Evolutionary conservation across 2,329 filamentous ascomycete genomes (phyloP).

Genomic region (Paraphoma sp.): DNA sequence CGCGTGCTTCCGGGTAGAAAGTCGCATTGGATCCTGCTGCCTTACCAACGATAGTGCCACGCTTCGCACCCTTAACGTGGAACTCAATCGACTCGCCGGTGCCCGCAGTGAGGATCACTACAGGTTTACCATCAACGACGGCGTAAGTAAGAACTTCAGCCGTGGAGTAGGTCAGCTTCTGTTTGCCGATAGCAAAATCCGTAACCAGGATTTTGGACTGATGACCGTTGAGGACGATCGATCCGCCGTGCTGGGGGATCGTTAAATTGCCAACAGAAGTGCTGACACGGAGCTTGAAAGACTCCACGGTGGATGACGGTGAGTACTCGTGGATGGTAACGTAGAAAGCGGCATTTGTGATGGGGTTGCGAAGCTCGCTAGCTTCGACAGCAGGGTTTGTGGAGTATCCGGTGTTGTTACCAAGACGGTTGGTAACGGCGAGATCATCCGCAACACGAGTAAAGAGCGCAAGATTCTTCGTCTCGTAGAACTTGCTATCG

Average conservation of each 20-base stretch:
- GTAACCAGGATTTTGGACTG: slow-evolving; percentile 68
- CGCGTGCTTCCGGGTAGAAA: slow-evolving; percentile 50
- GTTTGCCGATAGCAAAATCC: slow-evolving; percentile 62
- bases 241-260: slow-evolving; percentile 58
- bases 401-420: slow-evolving; percentile 58
- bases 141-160: slow-evolving; percentile 59
- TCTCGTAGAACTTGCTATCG: slow-evolving; percentile 67
- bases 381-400: slow-evolving; percentile 61
- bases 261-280: slow-evolving; percentile 63
- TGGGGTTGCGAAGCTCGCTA: slow-evolving; percentile 65
- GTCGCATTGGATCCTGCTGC: slow-evolving; percentile 52
- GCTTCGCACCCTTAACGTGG: slow-evolving; percentile 44
- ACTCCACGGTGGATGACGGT: slow-evolving; percentile 57
- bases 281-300: slow-evolving; percentile 62
- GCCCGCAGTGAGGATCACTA: slow-evolving; percentile 50
- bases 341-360: slow-evolving; percentile 65
- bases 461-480: slow-evolving; percentile 67
- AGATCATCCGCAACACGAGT: slow-evolving; percentile 65
- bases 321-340: slow-evolving; percentile 63
- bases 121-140: slow-evolving; percentile 43
- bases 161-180: slow-evolving; percentile 62
- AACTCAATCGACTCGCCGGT: slow-evolving; percentile 51
- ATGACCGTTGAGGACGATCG: slow-evolving; percentile 64
- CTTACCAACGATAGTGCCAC: slow-evolving; percentile 49
- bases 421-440: slow-evolving; percentile 59